Conservation (phyloP, 306 rosid genomes). For the Prinsepia uniflora region DNA sequence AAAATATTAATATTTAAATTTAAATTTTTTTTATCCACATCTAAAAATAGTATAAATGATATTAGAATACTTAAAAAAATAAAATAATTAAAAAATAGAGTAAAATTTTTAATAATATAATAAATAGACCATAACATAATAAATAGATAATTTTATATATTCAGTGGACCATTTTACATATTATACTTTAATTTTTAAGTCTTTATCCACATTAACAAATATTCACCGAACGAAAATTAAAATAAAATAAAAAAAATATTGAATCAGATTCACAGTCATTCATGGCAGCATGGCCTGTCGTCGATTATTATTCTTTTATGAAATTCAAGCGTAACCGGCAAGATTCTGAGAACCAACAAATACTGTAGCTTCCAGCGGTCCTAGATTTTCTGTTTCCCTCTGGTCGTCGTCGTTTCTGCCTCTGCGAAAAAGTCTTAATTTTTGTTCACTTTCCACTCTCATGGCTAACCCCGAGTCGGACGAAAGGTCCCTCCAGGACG, state of each 20-base stretch:
- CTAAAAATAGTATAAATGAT: too few relatives aligned
- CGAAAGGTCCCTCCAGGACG: slow-evolving; percentile 51
- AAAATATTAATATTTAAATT: too few relatives aligned
- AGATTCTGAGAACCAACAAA: slow-evolving; percentile 1
- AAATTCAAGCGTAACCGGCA: neutral
- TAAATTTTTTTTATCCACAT: too few relatives aligned
- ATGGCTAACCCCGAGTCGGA: slow-evolving; percentile 17
- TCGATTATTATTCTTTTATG: neutral
- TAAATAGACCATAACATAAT: too few relatives aligned
- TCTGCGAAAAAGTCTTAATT: neutral
- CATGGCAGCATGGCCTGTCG: neutral
- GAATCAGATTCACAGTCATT: neutral
- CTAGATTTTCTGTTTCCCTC: slow-evolving; percentile 2
- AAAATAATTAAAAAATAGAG: too few relatives aligned
- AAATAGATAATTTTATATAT: too few relatives aligned
- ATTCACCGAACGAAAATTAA: neutral
- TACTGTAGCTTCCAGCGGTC: neutral
- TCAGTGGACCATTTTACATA: too few relatives aligned
- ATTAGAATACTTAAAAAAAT: too few relatives aligned
- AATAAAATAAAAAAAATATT: neutral
- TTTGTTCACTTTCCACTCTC: neutral
- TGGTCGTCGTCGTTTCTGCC: neutral
- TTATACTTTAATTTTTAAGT: too few relatives aligned
- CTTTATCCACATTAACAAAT: neutral
- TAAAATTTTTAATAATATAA: too few relatives aligned